Evolutionary conservation across 1,284 basidiomycete species (phyloP), one percentile per base, ranked within the genome.

Genomic region (Cutaneotrichosporon sp.): DNA sequence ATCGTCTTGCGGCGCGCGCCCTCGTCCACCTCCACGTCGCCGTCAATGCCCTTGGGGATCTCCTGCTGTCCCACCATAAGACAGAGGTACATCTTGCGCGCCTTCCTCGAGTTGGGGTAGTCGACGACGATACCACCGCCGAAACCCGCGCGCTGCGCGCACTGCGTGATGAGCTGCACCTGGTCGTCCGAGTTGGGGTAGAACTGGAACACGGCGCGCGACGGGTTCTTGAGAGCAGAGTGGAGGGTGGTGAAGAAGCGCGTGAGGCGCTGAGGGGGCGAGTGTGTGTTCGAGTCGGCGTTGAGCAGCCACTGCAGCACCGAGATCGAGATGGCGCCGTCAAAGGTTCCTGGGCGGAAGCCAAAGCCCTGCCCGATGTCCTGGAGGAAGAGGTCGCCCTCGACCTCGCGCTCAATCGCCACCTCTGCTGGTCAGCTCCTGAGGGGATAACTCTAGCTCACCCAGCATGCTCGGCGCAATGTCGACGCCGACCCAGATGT

Each of bases 231-330:
- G 11, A 99, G 86, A 3, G 89, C 86, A 1, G 94, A 92, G 80
- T 98, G 92, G 27, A 99, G 86, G 13, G 95, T 97, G 33, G 92
- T 95, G 83, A 99, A 99, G 83, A 99, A 99, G 38, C 91, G 87
- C 27, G 86, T 86, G 34, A 99, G 85, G 47, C 97, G 90, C 71
- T 93, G 90, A 0, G 94, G 90, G 0, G 97, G 97, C 2, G 94
- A 95, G 60, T 93, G 91, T 66, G 92, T 87, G 3, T 91, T 89
- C 29, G 92, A 90, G 79, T 99, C 97, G 43, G 97, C 95, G 77
- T 99, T 99, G 64, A 98, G 86, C 0, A 99, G 85, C 97, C 97
- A 99, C 81, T 99, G 97, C 3, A 99, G 84, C 25, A 98, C 97
- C 22, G 97, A 99, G 74, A 99, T 92, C 74, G 94, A 97, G 73